Base-by-base conservation (phyloP, 2,329 filamentous ascomycete species). In the Teratosphaeriaceae sp. region DNA sequence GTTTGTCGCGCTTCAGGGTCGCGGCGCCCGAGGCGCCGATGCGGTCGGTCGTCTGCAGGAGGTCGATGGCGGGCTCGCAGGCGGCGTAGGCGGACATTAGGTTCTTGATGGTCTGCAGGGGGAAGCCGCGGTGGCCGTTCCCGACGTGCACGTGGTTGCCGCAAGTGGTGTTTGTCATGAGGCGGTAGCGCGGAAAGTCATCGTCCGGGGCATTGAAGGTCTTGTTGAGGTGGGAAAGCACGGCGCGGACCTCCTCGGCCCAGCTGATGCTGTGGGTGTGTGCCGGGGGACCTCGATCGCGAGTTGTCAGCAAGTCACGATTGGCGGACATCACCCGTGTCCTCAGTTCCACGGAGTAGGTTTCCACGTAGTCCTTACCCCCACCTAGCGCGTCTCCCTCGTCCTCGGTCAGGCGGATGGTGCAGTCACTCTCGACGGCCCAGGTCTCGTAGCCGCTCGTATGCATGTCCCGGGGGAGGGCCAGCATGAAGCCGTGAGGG, bases 131-230 rank as follows among this genome's bases (percentile, higher is more conserved):
- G n/a, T 22, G 29, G 9, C 49, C 52, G 20, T 59, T 54, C 3
- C 59, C 59, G 19, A 65, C 47, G 39, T 65, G 61, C 15, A 64
- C 51, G 36, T 65, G 60, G 1, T 61, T 23, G 0, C 56, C 60
- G 20, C 48, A 51, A 2, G 40, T 46, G 3, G 42, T 19, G 39
- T 61, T 60, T 30, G 44, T 40, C n/a, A 49, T 27, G 31, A 40
- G 22, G 37, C 6, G 60, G 43, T 38, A 56, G 55, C 12, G 38
- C 21, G 7, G 16, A 13, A 20, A 31, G 6, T 34, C 30, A 18
- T 16, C 23, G 12, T 20, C 13, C 2, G 33, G 31, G 16, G 22
- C n/a, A n/a, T 45, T 47, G 40, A 48, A 52, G 15, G 40, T 13
- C 23, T 46, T 37, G 12, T 42, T 18, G 7, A 56, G 42, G 12